phyloP scores from a whole-genome alignment of 257 asterid genomes.

The Plantago ovata region DNA sequence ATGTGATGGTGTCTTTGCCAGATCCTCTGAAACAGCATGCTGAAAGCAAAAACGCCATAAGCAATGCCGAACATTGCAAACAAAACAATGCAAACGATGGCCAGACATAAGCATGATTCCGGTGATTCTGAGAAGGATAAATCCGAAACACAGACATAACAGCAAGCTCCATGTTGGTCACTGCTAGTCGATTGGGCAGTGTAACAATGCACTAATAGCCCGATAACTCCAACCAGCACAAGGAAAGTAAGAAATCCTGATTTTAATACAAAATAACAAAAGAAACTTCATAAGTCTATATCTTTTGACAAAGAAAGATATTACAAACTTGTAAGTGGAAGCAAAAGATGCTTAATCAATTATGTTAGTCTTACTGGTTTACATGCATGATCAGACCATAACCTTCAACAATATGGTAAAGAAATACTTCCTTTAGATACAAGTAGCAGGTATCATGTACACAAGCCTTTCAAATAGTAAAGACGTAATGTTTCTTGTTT shows the following conservation, averaged over 20 bases:
- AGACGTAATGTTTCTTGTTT: too few relatives aligned
- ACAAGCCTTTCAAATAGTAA: too few relatives aligned
- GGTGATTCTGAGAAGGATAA: conserved; percentile 56
- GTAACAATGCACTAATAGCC: conserved; percentile 44
- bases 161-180: conserved; percentile 52
- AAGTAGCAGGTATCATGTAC: too few relatives aligned
- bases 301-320: too few relatives aligned
- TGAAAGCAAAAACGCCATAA: conserved; percentile 54
- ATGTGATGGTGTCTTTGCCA: conserved; percentile 63
- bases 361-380: too few relatives aligned
- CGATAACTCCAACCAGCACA: conserved; percentile 46
- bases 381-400: too few relatives aligned
- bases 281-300: conserved; percentile 9
- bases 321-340: too few relatives aligned
- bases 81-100: conserved; percentile 41
- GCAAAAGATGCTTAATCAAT: too few relatives aligned
- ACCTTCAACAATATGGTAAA: too few relatives aligned
- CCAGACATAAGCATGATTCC: conserved; percentile 53
- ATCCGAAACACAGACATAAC: conserved; percentile 55
- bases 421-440: too few relatives aligned
- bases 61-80: conserved; percentile 58
- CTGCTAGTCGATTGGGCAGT: conserved; percentile 27
- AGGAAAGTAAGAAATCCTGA: conserved; percentile 50
- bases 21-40: conserved; percentile 56
- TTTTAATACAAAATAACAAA: conserved; percentile 20